Base-by-base conservation (phyloP, 441 rosid species). In the Gossypium aridum region DNA sequence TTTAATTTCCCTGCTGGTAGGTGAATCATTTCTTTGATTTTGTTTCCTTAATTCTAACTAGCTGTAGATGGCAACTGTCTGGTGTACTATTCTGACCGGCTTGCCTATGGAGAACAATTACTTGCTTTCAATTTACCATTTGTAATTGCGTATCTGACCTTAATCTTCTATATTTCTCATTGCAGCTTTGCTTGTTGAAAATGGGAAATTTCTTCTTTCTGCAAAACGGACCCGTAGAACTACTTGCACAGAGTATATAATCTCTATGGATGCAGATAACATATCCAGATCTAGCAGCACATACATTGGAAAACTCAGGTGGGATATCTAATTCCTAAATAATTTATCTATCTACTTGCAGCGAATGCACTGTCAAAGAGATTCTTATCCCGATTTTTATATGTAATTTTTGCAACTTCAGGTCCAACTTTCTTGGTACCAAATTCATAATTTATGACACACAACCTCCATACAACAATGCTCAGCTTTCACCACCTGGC, bases 341-440 rank as follows among this genome's bases (percentile, higher is more conserved):
- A 25, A 70, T 64, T 22, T 8, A 13, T 37, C 54, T 57, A 14
- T 1, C 63, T 2, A 67, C 75, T 22, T 67, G 19, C 57, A 14
- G 9, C n/a, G 19, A 22, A 22, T 13, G 39, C 71, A 13, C 14
- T 0, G 7, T 25, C 20, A n/a, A 23, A 14, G 14, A 1, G 39
- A 22, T 67, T 25, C 8, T n/a, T 1, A 49, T 67, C 43, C 3
- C 37, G 13, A 47, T 55, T 67, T 67, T 67, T 51, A 45, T 49
- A 13, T 68, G 22, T 68, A 7, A n/a, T n/a, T 69, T 71, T 63
- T 65, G 43, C 23, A 43, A 55, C 64, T 68, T 64, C 87, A 94
- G 98, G 91, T 94, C 98, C 53, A 94, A 92, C 82, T 94, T 94
- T 80, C 91, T 94, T 0, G 98, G 97, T 20, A 94, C 98, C 26